phyloP scores from a whole-genome alignment of 2,329 filamentous ascomycete genomes.

The Daldinia eschscholtzii region DNA sequence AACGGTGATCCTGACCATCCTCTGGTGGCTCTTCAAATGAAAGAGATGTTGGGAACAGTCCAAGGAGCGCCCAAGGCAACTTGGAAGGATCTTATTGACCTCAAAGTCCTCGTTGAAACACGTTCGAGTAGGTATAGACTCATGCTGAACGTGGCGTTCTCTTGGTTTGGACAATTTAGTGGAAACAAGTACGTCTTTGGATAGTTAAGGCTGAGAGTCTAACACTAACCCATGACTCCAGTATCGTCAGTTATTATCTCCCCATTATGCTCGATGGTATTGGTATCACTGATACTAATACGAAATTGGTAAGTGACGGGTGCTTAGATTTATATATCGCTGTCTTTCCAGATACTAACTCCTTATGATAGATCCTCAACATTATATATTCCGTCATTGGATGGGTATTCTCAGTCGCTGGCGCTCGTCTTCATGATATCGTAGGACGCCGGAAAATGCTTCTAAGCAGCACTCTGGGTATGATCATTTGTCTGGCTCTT shows the following conservation, averaged over 20 bases:
- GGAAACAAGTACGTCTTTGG: constrained; percentile 53
- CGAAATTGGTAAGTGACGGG: constrained; percentile 51
- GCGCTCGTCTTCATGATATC: constrained; percentile 56
- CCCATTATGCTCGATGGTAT: constrained; percentile 57
- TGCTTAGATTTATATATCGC: neutral
- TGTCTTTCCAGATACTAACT: neutral
- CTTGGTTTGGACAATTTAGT: constrained; percentile 58
- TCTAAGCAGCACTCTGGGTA: constrained; percentile 54
- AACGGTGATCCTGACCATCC: constrained; percentile 57
- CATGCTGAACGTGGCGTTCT: constrained; percentile 57
- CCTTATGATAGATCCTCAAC: constrained; percentile 50
- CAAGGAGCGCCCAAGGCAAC: constrained; percentile 52
- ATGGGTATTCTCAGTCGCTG: constrained; percentile 54
- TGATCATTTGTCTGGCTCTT: constrained; percentile 54
- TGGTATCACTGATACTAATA: constrained; percentile 56
- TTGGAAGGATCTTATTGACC: constrained; percentile 55
- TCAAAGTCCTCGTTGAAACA: constrained; percentile 54
- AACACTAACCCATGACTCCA: constrained; percentile 32
- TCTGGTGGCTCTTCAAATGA: constrained; percentile 58
- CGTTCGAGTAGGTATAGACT: constrained; percentile 55
- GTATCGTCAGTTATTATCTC: constrained; percentile 56
- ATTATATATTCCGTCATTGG: constrained; percentile 57
- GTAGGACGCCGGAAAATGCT: constrained; percentile 58
- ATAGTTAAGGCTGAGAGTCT: neutral
- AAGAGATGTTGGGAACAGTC: constrained; percentile 56